phyloP scores from a whole-genome alignment of 2,329 filamentous ascomycete species.

The Scopulariopsis brevicaulis region DNA sequence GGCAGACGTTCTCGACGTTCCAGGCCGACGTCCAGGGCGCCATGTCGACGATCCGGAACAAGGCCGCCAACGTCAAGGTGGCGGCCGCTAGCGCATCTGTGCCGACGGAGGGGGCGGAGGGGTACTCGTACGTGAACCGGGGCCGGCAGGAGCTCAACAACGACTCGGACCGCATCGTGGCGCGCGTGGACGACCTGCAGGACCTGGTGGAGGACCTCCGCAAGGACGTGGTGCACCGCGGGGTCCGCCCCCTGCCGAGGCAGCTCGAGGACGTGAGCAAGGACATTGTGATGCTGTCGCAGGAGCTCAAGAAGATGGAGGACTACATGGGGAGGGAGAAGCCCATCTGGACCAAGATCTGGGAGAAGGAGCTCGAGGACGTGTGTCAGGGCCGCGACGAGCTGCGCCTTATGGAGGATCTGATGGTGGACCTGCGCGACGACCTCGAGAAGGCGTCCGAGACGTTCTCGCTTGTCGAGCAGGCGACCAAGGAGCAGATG shows the following conservation, averaged over 20 bases:
- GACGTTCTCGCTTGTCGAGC: constrained; percentile 90
- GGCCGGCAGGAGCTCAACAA: constrained; percentile 80
- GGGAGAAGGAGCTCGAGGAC: constrained; percentile 93
- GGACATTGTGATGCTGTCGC: constrained; percentile 69
- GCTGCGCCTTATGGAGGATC: constrained; percentile 90
- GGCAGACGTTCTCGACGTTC: constrained; percentile 88
- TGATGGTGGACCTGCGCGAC: constrained; percentile 83
- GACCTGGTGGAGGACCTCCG: constrained; percentile 92
- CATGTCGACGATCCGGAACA: constrained; percentile 72
- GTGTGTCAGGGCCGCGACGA: constrained; percentile 94
- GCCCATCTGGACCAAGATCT: constrained; percentile 97
- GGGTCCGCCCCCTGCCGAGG: constrained; percentile 79
- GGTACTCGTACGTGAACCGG: constrained; percentile 71
- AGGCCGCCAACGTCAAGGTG: constrained; percentile 71
- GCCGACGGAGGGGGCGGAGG: constrained; percentile 68
- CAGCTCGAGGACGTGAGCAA: constrained; percentile 84
- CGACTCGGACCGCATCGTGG: constrained; percentile 84
- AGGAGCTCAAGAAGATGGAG: constrained; percentile 88
- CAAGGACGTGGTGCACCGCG: constrained; percentile 89
- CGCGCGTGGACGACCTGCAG: constrained; percentile 91
- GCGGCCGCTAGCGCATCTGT: constrained; percentile 59
- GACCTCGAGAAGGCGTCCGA: constrained; percentile 90
- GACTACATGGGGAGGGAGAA: constrained; percentile 88
- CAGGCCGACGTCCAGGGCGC: constrained; percentile 79
- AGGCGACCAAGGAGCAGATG: constrained; percentile 96